Percentiles rank a stretch among this genome's conserved stretches.
phyloP scores from a whole-genome alignment of 202 grass and related monocot genomes.

The Digitaria exilis region DNA sequence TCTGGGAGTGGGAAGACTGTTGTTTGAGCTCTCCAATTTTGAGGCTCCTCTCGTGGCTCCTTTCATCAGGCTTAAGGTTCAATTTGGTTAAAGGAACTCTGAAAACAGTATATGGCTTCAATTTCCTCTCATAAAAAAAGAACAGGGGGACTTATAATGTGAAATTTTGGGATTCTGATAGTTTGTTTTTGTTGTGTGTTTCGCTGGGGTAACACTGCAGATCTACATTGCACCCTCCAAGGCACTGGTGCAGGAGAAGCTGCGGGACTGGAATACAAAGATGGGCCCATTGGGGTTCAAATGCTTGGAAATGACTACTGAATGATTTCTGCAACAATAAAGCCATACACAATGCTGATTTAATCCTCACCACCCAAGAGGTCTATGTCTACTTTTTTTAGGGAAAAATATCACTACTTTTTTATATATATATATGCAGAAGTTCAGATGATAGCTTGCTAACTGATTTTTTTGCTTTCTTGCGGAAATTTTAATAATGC shows the following conservation, averaged over 20 bases:
- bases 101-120: slow-evolving; percentile 78
- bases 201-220: slow-evolving; percentile 43
- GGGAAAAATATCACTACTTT: too few species aligned
- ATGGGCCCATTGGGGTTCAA: slow-evolving; percentile 64
- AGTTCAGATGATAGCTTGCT: slow-evolving; percentile 29
- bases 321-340: slow-evolving; percentile 71
- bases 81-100: slow-evolving; percentile 68
- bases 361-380: slow-evolving; percentile 95
- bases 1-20: slow-evolving; percentile 95
- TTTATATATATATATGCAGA: too few species aligned
- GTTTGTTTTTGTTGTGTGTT: slow-evolving; percentile 7
- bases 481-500: slow-evolving; percentile 24
- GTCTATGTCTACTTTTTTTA: slow-evolving; percentile 48
- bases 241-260: slow-evolving; percentile 86
- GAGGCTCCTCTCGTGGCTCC: slow-evolving; percentile 80
- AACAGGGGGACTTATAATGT: not conserved
- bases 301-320: slow-evolving; percentile 95
- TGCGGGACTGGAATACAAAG: slow-evolving; percentile 78
- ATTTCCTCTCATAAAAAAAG: slow-evolving; percentile 21
- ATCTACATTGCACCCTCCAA: slow-evolving; percentile 95
- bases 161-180: not conserved
- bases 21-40: slow-evolving; percentile 96
- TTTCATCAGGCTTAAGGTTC: slow-evolving; percentile 73
- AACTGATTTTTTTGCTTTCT: slow-evolving; percentile 2
- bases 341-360: slow-evolving; percentile 75